phyloP scores from a whole-genome alignment of 345 rosid genomes.

The Citrus mangshanensis region DNA sequence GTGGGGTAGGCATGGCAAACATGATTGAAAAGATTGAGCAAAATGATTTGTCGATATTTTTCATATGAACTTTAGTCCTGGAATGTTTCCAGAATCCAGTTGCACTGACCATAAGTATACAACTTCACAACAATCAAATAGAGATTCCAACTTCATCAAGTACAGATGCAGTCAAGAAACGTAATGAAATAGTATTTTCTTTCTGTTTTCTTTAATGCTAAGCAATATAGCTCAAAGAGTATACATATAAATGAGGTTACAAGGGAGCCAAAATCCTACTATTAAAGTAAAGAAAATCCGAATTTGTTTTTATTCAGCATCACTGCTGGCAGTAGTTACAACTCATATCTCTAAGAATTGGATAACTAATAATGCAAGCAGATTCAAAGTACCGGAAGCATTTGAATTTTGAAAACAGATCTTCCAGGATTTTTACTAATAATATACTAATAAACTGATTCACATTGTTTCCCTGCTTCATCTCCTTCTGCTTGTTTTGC shows the following conservation, averaged over 20 bases:
- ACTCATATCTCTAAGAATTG: not conserved
- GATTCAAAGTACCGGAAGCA: not conserved
- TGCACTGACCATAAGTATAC: not conserved
- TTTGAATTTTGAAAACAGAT: not conserved
- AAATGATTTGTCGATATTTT: no score
- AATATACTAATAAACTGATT: conserved; percentile 5
- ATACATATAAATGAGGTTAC: not conserved
- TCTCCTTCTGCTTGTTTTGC: not conserved
- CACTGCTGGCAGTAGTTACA: not conserved
- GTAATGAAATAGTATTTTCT: not conserved
- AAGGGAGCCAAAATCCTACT: conserved; percentile 1
- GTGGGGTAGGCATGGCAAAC: no score
- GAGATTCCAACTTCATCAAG: not conserved
- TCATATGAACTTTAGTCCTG: not conserved
- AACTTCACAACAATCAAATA: not conserved
- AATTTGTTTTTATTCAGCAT: not conserved
- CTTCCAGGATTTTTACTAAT: conserved; percentile 10
- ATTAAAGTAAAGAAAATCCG: not conserved
- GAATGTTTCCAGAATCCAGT: no score
- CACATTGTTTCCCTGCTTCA: not conserved
- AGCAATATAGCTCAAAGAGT: not conserved
- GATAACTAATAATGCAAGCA: not conserved
- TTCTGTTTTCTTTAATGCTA: not conserved
- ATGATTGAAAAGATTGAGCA: no score
- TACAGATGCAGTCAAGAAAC: not conserved